Evolutionary conservation across 257 asterid species (phyloP), one percentile per base, ranked within the genome.

Genomic region (Solanum bulbocastanum): DNA sequence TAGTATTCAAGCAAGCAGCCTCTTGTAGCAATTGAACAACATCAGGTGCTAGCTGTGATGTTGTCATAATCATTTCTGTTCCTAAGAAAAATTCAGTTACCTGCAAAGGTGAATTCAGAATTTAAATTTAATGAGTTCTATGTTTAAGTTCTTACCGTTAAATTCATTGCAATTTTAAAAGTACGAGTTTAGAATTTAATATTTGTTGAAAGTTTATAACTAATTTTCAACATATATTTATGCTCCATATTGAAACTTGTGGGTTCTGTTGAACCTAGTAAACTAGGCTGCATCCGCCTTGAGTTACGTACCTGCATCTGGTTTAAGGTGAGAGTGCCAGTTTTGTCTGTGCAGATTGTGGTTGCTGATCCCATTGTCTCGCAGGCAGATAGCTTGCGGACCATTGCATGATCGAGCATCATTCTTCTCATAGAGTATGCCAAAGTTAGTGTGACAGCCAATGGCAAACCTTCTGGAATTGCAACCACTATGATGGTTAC

Each of bases 381-480:
- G 5, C 71, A 88, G 32, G 82, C 88, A 25, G 90, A 88, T 39
- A 84, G 75, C 32, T 84, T 88, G 2, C 87, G 81, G 39, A 88
- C 87, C 87, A 88, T 83, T 1, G 86, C 88, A 5, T 88, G 36
- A 39, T 88, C 87, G 0, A 10, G 36, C 87, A 87, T 84, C 87
- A 88, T 88, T 84, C 85, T 73, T 76, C 86, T 71, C 90, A 88
- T 88, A 42, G 90, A 88, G 52, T 83, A 84, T 27, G 90, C 90
- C 66, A 88, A 56, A 15, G 84, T 88, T 36, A 88, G 69, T 1
- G 87, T 88, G 15, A 88, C 90, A 10, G 90, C 90, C 52, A 88
- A 73, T 25, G 87, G 87, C 35, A 88, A 74, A n/a, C 90, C 90
- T 56, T 83, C 90, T 20, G 87, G 90, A 58, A 84, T 84, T 33